A percentile compares a stretch with the other conserved stretches of the same genome.
These are phyloP conservation scores for Circinella minor DNA, from an alignment of 371 early-diverging fungal genomes.

Conservation along the genomic window DNA sequence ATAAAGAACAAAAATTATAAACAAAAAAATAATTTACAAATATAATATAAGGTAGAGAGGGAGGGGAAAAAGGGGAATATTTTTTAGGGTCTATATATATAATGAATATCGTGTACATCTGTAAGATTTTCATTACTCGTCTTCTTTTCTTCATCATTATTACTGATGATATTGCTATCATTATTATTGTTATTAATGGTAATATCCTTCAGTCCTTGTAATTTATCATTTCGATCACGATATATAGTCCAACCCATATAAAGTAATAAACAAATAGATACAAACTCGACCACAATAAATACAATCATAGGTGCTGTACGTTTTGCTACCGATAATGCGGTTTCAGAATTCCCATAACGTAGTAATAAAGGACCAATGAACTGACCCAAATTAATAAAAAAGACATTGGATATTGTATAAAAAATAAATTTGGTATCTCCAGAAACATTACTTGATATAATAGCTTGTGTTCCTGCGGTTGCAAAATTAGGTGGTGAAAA, in stretches of 20 bases:
- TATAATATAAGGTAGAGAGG: too few relatives aligned
- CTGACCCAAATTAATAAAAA: not conserved
- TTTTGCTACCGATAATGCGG: not conserved
- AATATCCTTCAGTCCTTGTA: not conserved
- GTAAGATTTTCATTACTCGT: slow-evolving; percentile 29
- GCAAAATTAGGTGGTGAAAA: slow-evolving; percentile 2
- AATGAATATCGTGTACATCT: slow-evolving; percentile 42
- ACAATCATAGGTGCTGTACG: slow-evolving; percentile 18
- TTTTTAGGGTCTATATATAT: slow-evolving; percentile 36
- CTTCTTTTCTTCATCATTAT: not conserved
- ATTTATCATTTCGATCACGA: not conserved
- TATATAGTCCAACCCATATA: slow-evolving; percentile 14
- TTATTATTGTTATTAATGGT: too few relatives aligned
- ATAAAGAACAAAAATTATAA: too few relatives aligned
- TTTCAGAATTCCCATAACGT: not conserved
- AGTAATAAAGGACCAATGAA: slow-evolving; percentile 3
- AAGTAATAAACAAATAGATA: slow-evolving; percentile 23
- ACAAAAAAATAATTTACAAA: too few relatives aligned
- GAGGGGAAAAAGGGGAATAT: too few relatives aligned
- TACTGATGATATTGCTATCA: too few relatives aligned
- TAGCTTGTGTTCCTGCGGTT: not conserved
- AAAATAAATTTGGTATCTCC: slow-evolving; percentile 7
- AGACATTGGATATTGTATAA: not conserved
- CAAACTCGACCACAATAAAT: slow-evolving; percentile 30
- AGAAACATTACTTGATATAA: slow-evolving; percentile 1